Percentiles rank a stretch among this genome's conserved stretches.
phyloP scores from a whole-genome alignment of 1,284 basidiomycete genomes.

The Jaminaea rosea region DNA sequence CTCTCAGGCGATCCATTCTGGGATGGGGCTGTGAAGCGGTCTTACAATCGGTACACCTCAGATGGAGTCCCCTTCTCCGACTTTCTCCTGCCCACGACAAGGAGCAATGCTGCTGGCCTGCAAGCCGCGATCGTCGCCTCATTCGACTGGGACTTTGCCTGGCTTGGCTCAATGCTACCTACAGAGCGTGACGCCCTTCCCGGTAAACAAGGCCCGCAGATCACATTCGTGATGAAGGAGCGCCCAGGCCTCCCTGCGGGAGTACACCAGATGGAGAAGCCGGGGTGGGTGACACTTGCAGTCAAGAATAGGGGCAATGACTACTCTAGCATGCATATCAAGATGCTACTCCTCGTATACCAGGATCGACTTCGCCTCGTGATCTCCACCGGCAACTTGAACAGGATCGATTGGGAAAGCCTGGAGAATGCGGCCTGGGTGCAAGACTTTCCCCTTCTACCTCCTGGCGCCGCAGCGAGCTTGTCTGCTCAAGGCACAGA shows the following conservation, averaged over 20 bases:
- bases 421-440: slow-evolving; percentile 40
- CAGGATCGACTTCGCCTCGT: slow-evolving; percentile 21
- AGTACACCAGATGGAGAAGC: not conserved
- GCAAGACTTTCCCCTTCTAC: slow-evolving; percentile 33
- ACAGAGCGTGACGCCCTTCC: not conserved
- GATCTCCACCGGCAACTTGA: slow-evolving; percentile 36
- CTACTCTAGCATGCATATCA: slow-evolving; percentile 26
- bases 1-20: too few species aligned
- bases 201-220: slow-evolving; percentile 7
- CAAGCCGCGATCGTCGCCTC: slow-evolving; percentile 28
- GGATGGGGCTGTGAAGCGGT: too few species aligned
- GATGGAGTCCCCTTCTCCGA: slow-evolving; percentile 17
- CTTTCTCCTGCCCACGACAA: slow-evolving; percentile 26
- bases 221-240: slow-evolving; percentile 23
- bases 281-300: slow-evolving; percentile 22
- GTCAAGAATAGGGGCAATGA: slow-evolving; percentile 18
- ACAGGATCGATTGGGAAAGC: slow-evolving; percentile 36
- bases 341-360: slow-evolving; percentile 36
- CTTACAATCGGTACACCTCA: slow-evolving; percentile 21
- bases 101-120: slow-evolving; percentile 13
- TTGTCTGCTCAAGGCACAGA: not conserved
- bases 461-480: not conserved
- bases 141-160: slow-evolving; percentile 35
- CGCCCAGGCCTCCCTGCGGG: not conserved
- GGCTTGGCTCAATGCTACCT: slow-evolving; percentile 33